A percentile compares a stretch with the other conserved stretches of the same genome.
Evolutionary conservation across 345 rosid species (phyloP).

Genomic region (Hypericum perforatum): DNA sequence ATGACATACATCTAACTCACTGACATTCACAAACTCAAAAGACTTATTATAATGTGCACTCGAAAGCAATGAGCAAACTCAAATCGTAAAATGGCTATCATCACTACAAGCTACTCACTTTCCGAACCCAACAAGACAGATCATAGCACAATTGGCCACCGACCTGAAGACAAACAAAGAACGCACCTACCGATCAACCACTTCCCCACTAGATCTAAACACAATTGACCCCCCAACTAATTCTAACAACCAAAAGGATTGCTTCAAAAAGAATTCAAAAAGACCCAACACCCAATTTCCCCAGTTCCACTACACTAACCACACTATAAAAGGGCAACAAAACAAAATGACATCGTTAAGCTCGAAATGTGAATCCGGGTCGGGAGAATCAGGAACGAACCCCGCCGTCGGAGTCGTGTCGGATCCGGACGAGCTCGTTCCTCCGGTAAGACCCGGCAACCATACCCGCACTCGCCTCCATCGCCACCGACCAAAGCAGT

Average conservation of each 20-base stretch:
- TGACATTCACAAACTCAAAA: too few species aligned
- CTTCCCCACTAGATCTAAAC: constrained; percentile 10
- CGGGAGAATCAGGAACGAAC: constrained; percentile 38
- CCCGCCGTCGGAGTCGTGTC: constrained; percentile 93
- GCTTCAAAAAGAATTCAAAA: not conserved
- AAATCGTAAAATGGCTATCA: too few species aligned
- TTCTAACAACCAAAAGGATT: not conserved
- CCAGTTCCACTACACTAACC: constrained; percentile 2
- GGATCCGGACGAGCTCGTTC: constrained; percentile 96
- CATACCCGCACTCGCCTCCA: constrained; percentile 94
- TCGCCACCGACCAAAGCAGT: constrained; percentile 13
- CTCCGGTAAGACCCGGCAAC: constrained; percentile 98
- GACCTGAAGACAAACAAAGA: constrained; percentile 2
- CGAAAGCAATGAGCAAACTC: too few species aligned
- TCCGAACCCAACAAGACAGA: not conserved
- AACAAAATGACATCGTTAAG: not conserved
- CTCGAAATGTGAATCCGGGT: not conserved
- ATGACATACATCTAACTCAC: too few species aligned
- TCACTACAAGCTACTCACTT: too few species aligned
- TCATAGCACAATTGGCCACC: not conserved
- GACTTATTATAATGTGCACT: too few species aligned
- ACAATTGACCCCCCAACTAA: constrained; percentile 4
- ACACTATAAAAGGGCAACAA: not conserved
- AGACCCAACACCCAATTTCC: constrained; percentile 2
- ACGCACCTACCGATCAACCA: constrained; percentile 1